Conservation (phyloP, 352 stramenopile species). For the Globisporangium orthogonon region DNA sequence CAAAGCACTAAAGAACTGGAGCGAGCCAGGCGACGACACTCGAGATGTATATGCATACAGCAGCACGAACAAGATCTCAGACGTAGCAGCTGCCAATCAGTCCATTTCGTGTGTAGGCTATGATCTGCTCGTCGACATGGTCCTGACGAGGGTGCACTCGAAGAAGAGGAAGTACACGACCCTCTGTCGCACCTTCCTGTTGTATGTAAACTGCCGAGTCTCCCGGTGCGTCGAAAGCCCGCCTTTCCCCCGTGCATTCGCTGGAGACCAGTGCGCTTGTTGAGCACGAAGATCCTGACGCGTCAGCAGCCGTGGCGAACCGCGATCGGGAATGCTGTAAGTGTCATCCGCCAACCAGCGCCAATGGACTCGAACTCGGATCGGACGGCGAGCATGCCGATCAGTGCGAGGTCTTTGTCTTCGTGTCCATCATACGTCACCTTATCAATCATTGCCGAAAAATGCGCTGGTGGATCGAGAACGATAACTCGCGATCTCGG, state of each 20-base stretch:
- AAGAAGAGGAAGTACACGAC: slow-evolving; percentile 9
- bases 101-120: too few relatives aligned
- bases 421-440: background rate
- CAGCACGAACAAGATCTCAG: too few relatives aligned
- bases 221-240: slow-evolving; percentile 6
- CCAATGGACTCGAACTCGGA: slow-evolving; percentile 7
- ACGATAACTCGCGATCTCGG: too few relatives aligned
- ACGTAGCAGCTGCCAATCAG: too few relatives aligned
- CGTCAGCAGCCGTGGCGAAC: background rate
- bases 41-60: too few relatives aligned
- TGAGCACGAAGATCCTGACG: slow-evolving; percentile 10
- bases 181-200: background rate
- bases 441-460: background rate
- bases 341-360: background rate
- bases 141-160: background rate
- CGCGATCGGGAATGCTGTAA: slow-evolving; percentile 1
- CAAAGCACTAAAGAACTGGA: too few relatives aligned
- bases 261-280: slow-evolving; percentile 10
- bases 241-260: slow-evolving; percentile 4
- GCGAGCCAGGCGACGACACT: too few relatives aligned
- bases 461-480: too few relatives aligned
- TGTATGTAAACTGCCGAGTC: slow-evolving; percentile 6
- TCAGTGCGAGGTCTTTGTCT: background rate
- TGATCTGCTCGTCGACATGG: too few relatives aligned
- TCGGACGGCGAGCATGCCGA: background rate